A percentile compares a stretch with the other conserved stretches of the same genome.
Evolutionary conservation across 176 grass and related monocot species (phyloP).

Genomic region (Zizania latifolia): DNA sequence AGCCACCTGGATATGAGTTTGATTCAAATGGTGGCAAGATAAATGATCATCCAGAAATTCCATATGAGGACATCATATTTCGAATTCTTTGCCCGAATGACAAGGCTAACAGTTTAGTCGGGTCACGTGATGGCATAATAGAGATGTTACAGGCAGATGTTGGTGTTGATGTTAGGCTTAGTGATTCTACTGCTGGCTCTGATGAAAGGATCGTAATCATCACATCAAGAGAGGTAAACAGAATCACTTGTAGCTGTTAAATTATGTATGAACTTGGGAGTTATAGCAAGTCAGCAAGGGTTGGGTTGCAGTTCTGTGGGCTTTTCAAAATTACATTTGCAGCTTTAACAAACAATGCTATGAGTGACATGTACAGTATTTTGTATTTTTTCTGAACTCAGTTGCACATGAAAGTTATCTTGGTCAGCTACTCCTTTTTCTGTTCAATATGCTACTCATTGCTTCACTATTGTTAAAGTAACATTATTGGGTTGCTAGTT

Average conservation of each 20-base stretch:
- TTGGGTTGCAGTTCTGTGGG: neutral
- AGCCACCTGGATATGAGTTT: slow-evolving; percentile 65
- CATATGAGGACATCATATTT: slow-evolving; percentile 68
- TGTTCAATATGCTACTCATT: neutral
- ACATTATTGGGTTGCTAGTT: neutral
- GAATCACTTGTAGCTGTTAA: neutral
- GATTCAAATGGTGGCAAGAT: slow-evolving; percentile 66
- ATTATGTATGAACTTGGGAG: neutral
- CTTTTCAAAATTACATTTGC: neutral
- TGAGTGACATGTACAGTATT: neutral
- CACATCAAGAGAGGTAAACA: slow-evolving; percentile 85
- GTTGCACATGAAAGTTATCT: neutral
- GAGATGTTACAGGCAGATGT: slow-evolving; percentile 76
- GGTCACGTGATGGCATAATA: slow-evolving; percentile 59
- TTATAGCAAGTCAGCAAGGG: neutral
- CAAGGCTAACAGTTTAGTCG: slow-evolving; percentile 62
- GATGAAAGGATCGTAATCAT: slow-evolving; percentile 68
- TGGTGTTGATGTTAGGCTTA: slow-evolving; percentile 78
- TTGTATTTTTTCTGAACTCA: neutral
- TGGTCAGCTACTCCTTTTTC: neutral
- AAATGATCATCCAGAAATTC: slow-evolving; percentile 49
- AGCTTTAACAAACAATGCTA: neutral
- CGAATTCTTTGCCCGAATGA: slow-evolving; percentile 93
- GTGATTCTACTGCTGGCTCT: slow-evolving; percentile 68
- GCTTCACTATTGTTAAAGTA: neutral